phyloP scores from a whole-genome alignment of 164 flowering plant genomes.

The Echeveria elegans region DNA sequence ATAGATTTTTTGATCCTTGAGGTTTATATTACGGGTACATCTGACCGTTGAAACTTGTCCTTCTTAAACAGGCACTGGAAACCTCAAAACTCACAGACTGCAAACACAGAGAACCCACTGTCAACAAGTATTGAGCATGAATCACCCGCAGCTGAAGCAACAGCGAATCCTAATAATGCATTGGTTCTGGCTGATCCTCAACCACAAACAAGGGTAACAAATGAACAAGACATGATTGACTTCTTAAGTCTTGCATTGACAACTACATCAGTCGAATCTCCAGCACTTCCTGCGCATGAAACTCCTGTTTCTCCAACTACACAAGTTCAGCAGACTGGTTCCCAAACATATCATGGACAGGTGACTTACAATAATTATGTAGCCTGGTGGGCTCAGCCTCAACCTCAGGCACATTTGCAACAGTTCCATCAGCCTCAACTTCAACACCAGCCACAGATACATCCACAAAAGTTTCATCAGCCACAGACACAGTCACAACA shows the following conservation, averaged over 20 bases:
- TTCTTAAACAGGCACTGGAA: constrained; percentile 41
- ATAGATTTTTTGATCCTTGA: too few species aligned
- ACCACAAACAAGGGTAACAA: neutral
- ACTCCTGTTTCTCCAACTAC: constrained; percentile 1
- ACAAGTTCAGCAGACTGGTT: constrained; percentile 18
- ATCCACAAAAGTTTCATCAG: constrained; percentile 11
- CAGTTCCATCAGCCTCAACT: neutral
- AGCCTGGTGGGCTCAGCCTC: constrained; percentile 23
- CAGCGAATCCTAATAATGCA: neutral
- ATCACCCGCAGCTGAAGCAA: neutral
- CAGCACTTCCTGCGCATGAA: neutral
- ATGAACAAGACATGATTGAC: neutral
- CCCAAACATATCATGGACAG: constrained; percentile 14
- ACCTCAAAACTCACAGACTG: constrained; percentile 29
- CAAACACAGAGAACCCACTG: constrained; percentile 12
- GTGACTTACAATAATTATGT: neutral
- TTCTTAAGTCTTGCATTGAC: neutral
- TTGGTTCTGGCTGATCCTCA: neutral
- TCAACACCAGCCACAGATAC: too few species aligned
- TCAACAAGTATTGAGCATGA: constrained; percentile 3
- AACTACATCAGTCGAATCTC: neutral
- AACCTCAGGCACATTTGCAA: constrained; percentile 5
- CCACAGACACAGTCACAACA: too few species aligned
- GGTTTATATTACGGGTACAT: neutral
- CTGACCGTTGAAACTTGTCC: neutral